Percentiles rank a stretch among this genome's conserved stretches.
phyloP scores from a whole-genome alignment of 192 early-diverging fungal genomes.

The Lunasporangiospora selenospora region DNA sequence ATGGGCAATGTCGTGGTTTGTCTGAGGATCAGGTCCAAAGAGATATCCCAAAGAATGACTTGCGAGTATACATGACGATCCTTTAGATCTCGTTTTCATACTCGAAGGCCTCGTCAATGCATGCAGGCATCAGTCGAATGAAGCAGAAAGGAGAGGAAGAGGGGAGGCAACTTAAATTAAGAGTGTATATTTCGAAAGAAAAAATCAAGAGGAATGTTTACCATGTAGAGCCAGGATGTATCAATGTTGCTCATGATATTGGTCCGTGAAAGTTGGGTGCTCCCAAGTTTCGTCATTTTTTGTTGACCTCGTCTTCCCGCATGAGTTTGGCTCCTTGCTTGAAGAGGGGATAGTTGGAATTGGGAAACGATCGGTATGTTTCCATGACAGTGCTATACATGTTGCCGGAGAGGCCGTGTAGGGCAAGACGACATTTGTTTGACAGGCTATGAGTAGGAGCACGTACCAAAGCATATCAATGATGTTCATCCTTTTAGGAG shows the following conservation, averaged over 20 bases:
- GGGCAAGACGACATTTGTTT: too few species aligned
- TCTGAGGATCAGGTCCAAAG: constrained; percentile 81
- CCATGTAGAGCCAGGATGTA: constrained; percentile 85
- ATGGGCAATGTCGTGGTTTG: constrained; percentile 53
- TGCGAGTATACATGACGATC: constrained; percentile 86
- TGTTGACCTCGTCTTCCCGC: constrained; percentile 96
- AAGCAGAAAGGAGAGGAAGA: background rate
- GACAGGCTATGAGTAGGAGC: too few species aligned
- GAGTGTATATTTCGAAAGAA: too few species aligned
- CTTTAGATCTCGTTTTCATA: constrained; percentile 85
- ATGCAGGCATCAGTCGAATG: constrained; percentile 75
- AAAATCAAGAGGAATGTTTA: too few species aligned
- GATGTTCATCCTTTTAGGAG: too few species aligned
- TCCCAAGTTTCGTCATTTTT: constrained; percentile 93
- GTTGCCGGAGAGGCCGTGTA: too few species aligned
- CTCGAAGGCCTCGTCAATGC: constrained; percentile 88
- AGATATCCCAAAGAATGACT: constrained; percentile 81
- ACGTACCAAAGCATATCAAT: too few species aligned
- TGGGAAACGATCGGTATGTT: constrained; percentile 71
- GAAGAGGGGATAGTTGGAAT: constrained; percentile 95
- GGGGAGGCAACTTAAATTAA: background rate
- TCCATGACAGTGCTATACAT: constrained; percentile 89
- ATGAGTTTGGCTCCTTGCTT: constrained; percentile 89
- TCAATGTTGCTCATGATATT: constrained; percentile 80
- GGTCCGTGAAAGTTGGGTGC: constrained; percentile 71